Evolutionary conservation across 306 rosid genomes (phyloP).

Genomic region (Begonia loranthoides): DNA sequence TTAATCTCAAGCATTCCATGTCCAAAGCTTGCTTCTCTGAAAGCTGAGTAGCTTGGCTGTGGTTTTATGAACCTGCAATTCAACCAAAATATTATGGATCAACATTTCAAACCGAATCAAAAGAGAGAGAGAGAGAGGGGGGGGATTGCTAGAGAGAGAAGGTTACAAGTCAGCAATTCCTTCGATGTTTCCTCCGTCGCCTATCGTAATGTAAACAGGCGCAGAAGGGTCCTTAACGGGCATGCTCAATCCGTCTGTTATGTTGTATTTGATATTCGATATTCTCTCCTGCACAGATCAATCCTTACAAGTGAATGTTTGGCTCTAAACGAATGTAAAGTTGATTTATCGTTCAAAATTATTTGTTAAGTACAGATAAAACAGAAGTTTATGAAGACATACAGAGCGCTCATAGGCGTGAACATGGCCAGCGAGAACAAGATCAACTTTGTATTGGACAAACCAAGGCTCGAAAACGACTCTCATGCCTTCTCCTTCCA

Average conservation of each 20-base stretch:
- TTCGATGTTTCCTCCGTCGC: slow-evolving; percentile 17
- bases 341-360: too few species aligned
- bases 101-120: background rate
- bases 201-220: slow-evolving; percentile 14
- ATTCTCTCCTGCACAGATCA: slow-evolving; percentile 5
- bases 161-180: slow-evolving; percentile 11
- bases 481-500: slow-evolving; percentile 2
- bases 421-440: background rate
- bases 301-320: too few species aligned
- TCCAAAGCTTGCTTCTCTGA: slow-evolving; percentile 16
- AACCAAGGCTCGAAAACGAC: background rate
- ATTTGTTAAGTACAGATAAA: background rate
- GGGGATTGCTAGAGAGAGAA: background rate
- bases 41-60: slow-evolving; percentile 13
- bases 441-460: background rate
- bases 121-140: background rate
- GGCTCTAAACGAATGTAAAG: too few species aligned
- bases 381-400: background rate
- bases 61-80: slow-evolving; percentile 11
- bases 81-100: background rate
- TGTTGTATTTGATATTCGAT: slow-evolving; percentile 12
- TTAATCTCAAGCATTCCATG: slow-evolving; percentile 16
- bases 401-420: background rate
- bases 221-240: slow-evolving; percentile 17
- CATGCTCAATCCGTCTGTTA: slow-evolving; percentile 7